These are phyloP conservation scores for Neobulgaria alba DNA, from an alignment of 2,329 filamentous ascomycete species.

Conservation along the genomic window DNA sequence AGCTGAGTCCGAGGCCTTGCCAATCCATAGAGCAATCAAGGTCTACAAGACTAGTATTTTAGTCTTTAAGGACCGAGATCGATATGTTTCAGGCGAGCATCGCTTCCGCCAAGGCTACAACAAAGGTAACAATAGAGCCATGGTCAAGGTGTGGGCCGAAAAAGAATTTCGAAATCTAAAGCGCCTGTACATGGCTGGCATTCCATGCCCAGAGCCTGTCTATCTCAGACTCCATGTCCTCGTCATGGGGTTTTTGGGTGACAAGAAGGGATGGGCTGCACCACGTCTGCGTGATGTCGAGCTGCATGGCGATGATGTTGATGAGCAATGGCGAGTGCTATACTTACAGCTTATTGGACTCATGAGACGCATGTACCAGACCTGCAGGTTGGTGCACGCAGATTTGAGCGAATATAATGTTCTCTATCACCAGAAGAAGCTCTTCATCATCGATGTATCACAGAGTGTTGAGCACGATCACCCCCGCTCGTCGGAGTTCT, in stretches of 20 bases:
- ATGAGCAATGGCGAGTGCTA: conserved; percentile 64
- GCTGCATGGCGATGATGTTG: conserved; percentile 58
- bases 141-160: conserved; percentile 98
- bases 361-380: conserved; percentile 90
- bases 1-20: conserved; percentile 36
- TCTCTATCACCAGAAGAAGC: conserved; percentile 70
- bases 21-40: conserved; percentile 81
- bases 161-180: conserved; percentile 95
- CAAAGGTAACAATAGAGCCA: conserved; percentile 89
- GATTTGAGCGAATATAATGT: conserved; percentile 98
- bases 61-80: conserved; percentile 94
- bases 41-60: conserved; percentile 98
- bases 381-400: conserved; percentile 85
- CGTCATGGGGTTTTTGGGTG: conserved; percentile 89
- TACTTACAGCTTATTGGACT: conserved; percentile 80
- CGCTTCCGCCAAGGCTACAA: conserved; percentile 85
- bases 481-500: conserved; percentile 81
- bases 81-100: conserved; percentile 92
- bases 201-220: conserved; percentile 84
- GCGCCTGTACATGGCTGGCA: conserved; percentile 72
- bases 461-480: conserved; percentile 97
- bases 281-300: conserved; percentile 83
- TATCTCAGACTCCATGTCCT: conserved; percentile 88
- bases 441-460: conserved; percentile 95
- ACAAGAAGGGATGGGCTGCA: conserved; percentile 77